phyloP scores from a whole-genome alignment of 192 early-diverging fungal species.

The Gigaspora rosea region DNA sequence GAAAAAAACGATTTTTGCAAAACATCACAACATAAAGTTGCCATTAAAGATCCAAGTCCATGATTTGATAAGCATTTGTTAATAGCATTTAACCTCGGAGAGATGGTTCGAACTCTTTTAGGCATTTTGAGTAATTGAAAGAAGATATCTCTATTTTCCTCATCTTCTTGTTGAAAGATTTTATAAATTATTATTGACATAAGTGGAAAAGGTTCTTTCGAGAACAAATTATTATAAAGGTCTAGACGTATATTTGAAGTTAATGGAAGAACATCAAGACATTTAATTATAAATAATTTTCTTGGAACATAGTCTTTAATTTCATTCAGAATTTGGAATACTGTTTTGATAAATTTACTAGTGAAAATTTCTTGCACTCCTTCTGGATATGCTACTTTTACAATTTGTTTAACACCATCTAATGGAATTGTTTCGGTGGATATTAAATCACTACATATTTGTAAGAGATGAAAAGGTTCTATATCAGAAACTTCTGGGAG shows the following conservation, averaged over 20 bases:
- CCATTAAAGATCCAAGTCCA: not conserved
- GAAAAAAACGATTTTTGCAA: conserved; percentile 29
- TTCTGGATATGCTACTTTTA: not conserved
- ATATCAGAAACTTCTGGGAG: not conserved
- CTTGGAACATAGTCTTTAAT: not conserved
- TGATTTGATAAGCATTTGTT: conserved; percentile 1
- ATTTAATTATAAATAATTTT: conserved; percentile 17
- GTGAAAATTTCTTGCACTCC: not conserved
- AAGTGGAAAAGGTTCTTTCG: not conserved
- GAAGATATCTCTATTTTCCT: conserved; percentile 6
- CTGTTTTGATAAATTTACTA: conserved; percentile 6
- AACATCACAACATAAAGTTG: conserved; percentile 27
- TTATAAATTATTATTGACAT: not conserved
- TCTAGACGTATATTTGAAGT: not conserved
- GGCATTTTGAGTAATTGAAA: conserved; percentile 3
- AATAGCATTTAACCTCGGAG: conserved; percentile 16
- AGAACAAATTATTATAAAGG: conserved; percentile 19
- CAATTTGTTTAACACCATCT: not conserved
- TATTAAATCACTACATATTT: conserved; percentile 25
- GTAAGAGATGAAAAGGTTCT: not conserved
- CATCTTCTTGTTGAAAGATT: not conserved
- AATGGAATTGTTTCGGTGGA: conserved; percentile 19
- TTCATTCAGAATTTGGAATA: not conserved
- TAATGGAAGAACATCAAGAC: not conserved
- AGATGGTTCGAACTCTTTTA: not conserved